Conservation (phyloP, 2,329 filamentous ascomycete genomes). For the Endocalyx cinctus region DNA sequence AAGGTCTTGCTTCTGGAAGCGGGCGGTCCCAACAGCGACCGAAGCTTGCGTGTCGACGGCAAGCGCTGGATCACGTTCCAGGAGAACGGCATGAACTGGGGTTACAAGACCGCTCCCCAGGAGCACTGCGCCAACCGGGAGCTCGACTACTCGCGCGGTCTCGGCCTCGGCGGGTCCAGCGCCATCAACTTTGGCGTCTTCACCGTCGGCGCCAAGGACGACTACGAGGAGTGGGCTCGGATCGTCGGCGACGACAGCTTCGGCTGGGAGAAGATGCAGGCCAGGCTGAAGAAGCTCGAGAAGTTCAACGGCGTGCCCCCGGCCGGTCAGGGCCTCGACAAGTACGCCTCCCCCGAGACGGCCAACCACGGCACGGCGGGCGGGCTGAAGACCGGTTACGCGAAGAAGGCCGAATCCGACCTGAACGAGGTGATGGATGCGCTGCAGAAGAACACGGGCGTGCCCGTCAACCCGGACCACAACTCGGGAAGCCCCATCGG, state of each 20-base stretch:
- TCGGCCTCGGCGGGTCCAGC: conserved; percentile 34
- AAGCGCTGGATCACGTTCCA: conserved; percentile 39
- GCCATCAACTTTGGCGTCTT: conserved; percentile 41
- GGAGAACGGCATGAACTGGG: conserved; percentile 38
- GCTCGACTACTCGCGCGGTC: conserved; percentile 36
- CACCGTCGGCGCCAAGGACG: conserved; percentile 42
- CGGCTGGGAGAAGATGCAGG: conserved; percentile 31
- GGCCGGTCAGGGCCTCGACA: too few species aligned
- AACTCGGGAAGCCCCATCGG: conserved; percentile 30
- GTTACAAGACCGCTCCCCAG: conserved; percentile 35
- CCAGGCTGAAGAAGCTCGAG: conserved; percentile 42
- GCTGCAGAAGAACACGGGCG: conserved; percentile 42
- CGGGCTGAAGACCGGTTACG: too few species aligned
- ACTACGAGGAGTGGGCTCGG: conserved; percentile 47
- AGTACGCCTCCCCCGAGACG: too few species aligned
- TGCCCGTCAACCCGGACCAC: conserved; percentile 22
- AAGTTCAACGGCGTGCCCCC: conserved; percentile 36
- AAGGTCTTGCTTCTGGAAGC: conserved; percentile 50
- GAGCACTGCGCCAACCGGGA: conserved; percentile 23
- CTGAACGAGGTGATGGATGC: too few species aligned
- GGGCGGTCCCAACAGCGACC: conserved; percentile 33
- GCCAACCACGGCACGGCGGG: too few species aligned
- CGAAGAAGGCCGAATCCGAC: too few species aligned
- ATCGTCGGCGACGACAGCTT: conserved; percentile 45
- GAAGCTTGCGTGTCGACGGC: conserved; percentile 33